Evolutionary conservation across 192 early-diverging fungal species (phyloP), one percentile per base, ranked within the genome.

Genomic region (Mortierella antarctica): DNA sequence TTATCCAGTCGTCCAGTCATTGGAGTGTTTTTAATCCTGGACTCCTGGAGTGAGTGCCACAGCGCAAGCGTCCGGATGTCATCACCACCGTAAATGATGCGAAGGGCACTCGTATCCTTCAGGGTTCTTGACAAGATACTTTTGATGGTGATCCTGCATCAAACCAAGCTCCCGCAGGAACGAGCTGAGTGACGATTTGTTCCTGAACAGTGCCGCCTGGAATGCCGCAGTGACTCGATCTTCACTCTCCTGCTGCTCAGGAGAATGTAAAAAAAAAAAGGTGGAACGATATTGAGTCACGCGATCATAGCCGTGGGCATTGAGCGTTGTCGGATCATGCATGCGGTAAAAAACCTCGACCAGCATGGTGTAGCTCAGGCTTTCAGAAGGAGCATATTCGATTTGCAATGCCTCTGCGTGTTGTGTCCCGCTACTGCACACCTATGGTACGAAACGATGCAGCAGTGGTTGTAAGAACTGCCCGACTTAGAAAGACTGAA

Each of bases 391-490:
- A 61, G 93, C 88, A 74, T 90, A 97, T 52, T 90, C 83, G 31
- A 98, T 65, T 65, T 93, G 90, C 1, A 97, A 75, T 4, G 91
- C 94, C 71, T 98, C 95, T 3, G 95, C 94, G 63, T 98, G 96
- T 20, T 89, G 74, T 4, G 95, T 95, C 42, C 65, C 50, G 12
- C 93, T 93, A 5, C 85, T 82, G 73, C 92, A 94, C 5, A 94
- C 90, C 85, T 91, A 68, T 48, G 65, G 50, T 15, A 8, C 23
- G 56, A 18, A 31, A 31, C 12, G 23, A 45, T 13, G 44, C 31
- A 31, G 3, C 31, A 31, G 17, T 17, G 46, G 45, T 0, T 39
- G 44, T 52, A 65, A 52, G 47, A 64, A 21, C 31, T 31, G 31
- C 31, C 31, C 31, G 31, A 31, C 31, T 55, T 12, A 3, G 20